These are phyloP conservation scores for Plectosphaerella sp. DNA, from an alignment of 2,329 filamentous ascomycete genomes.

Conservation along the genomic window DNA sequence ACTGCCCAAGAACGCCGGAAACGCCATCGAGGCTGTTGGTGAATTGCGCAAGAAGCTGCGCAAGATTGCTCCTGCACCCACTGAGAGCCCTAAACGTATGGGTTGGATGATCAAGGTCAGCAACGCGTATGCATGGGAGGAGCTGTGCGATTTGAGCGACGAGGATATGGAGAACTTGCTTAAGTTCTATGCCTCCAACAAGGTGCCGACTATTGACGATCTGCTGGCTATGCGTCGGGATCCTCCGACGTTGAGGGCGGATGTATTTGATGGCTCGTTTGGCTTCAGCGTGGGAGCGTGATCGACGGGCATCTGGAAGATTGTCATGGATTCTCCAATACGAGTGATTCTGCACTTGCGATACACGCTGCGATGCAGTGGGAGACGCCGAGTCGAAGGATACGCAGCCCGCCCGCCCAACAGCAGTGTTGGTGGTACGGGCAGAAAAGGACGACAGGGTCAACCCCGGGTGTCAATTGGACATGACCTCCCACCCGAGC, in stretches of 20 bases:
- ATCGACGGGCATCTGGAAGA: neutral
- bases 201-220: constrained; percentile 51
- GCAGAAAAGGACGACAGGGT: too few species aligned
- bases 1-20: constrained; percentile 75
- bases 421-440: too few species aligned
- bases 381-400: too few species aligned
- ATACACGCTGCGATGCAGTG: too few species aligned
- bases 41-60: constrained; percentile 74
- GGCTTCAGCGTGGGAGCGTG: constrained; percentile 48
- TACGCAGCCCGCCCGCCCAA: too few species aligned
- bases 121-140: constrained; percentile 78
- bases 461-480: too few species aligned
- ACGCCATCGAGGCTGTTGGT: constrained; percentile 82
- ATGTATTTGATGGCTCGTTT: constrained; percentile 55
- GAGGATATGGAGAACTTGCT: constrained; percentile 82
- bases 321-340: too few species aligned
- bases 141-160: constrained; percentile 77
- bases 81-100: constrained; percentile 85
- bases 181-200: constrained; percentile 59
- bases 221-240: constrained; percentile 50
- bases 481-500: too few species aligned
- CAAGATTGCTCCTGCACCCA: constrained; percentile 64
- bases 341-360: too few species aligned
- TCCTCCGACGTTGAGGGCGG: constrained; percentile 35
- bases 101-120: constrained; percentile 92